Evolutionary conservation across 768 basidiomycete species (phyloP), one percentile per base, ranked within the genome.

Genomic region (Amanita thiersii): DNA sequence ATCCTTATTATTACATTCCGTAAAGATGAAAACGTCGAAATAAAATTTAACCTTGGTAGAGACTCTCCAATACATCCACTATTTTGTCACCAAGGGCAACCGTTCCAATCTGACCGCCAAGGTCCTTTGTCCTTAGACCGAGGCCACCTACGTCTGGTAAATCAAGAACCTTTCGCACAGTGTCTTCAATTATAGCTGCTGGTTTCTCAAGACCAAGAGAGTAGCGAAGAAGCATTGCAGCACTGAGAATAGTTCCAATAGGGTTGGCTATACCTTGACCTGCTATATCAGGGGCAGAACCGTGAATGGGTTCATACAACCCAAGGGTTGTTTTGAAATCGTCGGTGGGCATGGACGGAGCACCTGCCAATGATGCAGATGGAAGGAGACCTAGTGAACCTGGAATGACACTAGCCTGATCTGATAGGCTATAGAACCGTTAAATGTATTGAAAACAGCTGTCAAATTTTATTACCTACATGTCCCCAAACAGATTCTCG

Each of bases 301-400:
- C 89, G 55, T 94, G 91, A 50, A 96, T 96, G 37, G 96, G 96
- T 64, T 99, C 96, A 69, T 99, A 99, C 31, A 99, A 67, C 30
- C 96, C 96, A 12, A 76, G 63, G 2, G 86, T 85, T 4, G 86
- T 79, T 56, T 85, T 86, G 60, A 83, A 84, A 47, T 75, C 68
- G 19, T 75, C 64, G 1, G 76, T 81, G 48, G 68, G 71, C 4
- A 69, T 54, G 9, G 77, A 85, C 47, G 70, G 92, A 17, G 89
- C 87, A 33, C 90, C 92, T 2, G 93, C 88, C 6, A 99, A 78
- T 10, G 93, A 97, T 21, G 96, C 96, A 9, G 96, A 98, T 10
- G 96, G 94, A 10, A 98, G 71, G 15, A 99, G 75, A 38, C 96
- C 96, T 7, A 99, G 80, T 20, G 96, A 98, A 12, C 96, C 96